phyloP scores from a whole-genome alignment of 1,284 basidiomycete genomes.

The Pholiota adiposa region DNA sequence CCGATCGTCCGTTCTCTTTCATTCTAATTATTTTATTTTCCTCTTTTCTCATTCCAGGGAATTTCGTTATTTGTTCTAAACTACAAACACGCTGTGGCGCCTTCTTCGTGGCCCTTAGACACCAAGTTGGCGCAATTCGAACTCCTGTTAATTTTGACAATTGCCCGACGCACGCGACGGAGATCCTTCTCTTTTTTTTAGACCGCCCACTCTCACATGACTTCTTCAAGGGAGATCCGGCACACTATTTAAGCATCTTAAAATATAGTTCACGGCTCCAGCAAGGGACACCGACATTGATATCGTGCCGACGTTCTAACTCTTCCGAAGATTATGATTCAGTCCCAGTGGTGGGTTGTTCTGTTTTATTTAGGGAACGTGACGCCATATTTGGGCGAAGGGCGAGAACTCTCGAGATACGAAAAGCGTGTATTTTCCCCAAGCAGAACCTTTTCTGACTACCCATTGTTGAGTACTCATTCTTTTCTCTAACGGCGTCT shows the following conservation, averaged over 20 bases:
- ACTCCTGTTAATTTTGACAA: conserved; percentile 8
- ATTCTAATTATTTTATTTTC: not conserved
- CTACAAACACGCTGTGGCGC: not conserved
- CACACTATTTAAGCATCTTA: conserved; percentile 13
- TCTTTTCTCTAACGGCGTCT: not conserved
- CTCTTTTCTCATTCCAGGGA: not conserved
- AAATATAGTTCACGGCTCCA: conserved; percentile 10
- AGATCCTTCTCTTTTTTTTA: conserved; percentile 9
- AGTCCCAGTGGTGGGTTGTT: not conserved
- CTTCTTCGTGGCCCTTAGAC: conserved; percentile 1
- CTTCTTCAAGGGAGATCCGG: conserved; percentile 13
- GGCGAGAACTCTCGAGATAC: not conserved
- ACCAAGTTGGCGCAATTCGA: conserved; percentile 12
- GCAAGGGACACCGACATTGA: not conserved
- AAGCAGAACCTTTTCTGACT: not conserved
- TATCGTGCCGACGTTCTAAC: conserved; percentile 3
- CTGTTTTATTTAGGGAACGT: not conserved
- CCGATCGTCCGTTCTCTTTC: not conserved
- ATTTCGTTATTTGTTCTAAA: not conserved
- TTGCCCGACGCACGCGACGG: conserved; percentile 15
- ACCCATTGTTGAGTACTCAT: not conserved
- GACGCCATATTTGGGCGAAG: not conserved
- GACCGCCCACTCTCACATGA: conserved; percentile 15
- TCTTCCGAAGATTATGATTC: not conserved
- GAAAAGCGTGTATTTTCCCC: not conserved